These are phyloP conservation scores for Fonsecaea pugnacius DNA, from an alignment of 2,329 filamentous ascomycete species.

Conservation along the genomic window DNA sequence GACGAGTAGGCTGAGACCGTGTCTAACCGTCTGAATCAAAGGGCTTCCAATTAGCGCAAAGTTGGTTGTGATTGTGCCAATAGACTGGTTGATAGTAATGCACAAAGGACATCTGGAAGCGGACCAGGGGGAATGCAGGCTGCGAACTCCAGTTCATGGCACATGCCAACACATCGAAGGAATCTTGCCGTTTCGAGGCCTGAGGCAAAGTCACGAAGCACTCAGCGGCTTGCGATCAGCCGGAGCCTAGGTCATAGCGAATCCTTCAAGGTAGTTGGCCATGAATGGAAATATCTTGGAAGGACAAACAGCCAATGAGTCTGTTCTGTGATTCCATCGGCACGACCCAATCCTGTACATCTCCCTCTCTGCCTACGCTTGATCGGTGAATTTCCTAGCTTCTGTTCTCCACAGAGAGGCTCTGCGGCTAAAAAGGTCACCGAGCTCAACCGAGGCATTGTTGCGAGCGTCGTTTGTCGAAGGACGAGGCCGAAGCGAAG, in stretches of 20 bases:
- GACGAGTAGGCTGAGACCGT: neutral
- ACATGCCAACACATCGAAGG: neutral
- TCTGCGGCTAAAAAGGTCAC: neutral
- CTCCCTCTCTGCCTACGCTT: neutral
- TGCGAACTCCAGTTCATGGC: constrained; percentile 1
- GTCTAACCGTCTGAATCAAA: neutral
- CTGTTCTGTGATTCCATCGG: neutral
- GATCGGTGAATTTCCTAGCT: neutral
- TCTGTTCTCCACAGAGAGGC: neutral
- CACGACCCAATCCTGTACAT: neutral
- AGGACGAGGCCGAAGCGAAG: neutral
- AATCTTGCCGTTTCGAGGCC: neutral
- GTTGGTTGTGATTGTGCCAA: neutral
- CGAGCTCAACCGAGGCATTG: neutral
- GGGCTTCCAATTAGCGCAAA: neutral
- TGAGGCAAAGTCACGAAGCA: neutral
- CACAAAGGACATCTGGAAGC: neutral
- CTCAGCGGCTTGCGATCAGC: neutral
- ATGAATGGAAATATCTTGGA: neutral
- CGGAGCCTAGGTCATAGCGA: neutral
- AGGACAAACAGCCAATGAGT: neutral
- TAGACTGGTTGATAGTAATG: neutral
- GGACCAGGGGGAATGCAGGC: neutral
- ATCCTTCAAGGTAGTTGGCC: neutral
- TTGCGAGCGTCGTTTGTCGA: neutral